phyloP scores from a whole-genome alignment of 306 rosid species.

The Medicago lupulina region DNA sequence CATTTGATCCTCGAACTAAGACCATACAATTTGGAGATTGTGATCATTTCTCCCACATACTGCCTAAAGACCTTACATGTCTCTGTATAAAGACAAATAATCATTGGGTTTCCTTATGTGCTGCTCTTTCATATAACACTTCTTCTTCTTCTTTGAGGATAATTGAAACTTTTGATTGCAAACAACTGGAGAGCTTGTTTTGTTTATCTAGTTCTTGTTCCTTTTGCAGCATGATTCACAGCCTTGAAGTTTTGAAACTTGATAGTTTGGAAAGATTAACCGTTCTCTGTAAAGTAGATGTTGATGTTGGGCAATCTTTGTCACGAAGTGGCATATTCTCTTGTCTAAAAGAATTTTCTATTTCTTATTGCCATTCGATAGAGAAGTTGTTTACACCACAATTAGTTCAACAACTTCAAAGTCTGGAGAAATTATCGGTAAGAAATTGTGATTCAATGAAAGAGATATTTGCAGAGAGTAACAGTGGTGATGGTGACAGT shows the following conservation, averaged over 20 bases:
- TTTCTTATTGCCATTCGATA: background rate
- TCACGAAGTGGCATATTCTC: background rate
- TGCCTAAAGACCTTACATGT: background rate
- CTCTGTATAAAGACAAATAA: background rate
- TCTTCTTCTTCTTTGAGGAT: background rate
- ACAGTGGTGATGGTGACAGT: too few species aligned
- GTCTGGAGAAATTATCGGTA: too few species aligned
- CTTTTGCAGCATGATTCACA: background rate
- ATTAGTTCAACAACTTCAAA: constrained; percentile 11
- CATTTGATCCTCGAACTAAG: too few species aligned
- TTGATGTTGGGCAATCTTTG: background rate
- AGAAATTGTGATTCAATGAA: too few species aligned
- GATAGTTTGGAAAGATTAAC: background rate
- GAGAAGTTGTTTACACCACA: constrained; percentile 12
- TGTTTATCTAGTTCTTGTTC: constrained; percentile 14
- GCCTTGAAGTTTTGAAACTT: constrained; percentile 17
- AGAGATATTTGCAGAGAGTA: too few species aligned
- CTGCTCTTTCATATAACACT: background rate
- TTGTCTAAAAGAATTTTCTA: background rate
- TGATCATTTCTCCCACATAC: too few species aligned
- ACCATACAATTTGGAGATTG: background rate
- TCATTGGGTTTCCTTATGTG: constrained; percentile 26
- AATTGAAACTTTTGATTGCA: accelerated
- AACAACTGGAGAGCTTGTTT: background rate
- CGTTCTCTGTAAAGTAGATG: background rate